Evolutionary conservation across 768 basidiomycete genomes (phyloP).

Genomic region (Hydnum rufescens): DNA sequence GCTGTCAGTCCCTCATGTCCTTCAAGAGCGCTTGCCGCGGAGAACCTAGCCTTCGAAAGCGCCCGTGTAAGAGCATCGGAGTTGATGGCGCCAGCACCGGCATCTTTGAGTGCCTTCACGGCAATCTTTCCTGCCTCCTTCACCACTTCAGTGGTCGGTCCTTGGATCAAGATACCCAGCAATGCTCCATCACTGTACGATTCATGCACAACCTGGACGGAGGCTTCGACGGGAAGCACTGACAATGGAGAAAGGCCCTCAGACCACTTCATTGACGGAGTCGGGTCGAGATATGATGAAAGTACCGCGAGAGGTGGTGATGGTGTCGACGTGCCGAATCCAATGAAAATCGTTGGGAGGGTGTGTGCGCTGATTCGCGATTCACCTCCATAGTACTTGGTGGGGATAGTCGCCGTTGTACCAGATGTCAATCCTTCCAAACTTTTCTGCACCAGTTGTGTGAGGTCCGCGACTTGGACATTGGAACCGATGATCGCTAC

Average conservation of each 20-base stretch:
- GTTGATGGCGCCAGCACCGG: slow-evolving; percentile 25
- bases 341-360: slow-evolving; percentile 61
- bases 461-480: slow-evolving; percentile 50
- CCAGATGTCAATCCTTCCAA: slow-evolving; percentile 23
- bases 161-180: slow-evolving; percentile 66
- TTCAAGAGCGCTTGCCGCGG: slow-evolving; percentile 50
- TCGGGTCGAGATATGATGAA: slow-evolving; percentile 58
- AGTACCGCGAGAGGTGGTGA: slow-evolving; percentile 61
- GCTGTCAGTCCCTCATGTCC: slow-evolving; percentile 44
- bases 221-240: slow-evolving; percentile 35
- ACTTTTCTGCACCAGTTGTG: slow-evolving; percentile 49
- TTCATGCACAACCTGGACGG: slow-evolving; percentile 54
- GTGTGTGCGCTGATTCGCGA: slow-evolving; percentile 38
- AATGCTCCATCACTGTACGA: slow-evolving; percentile 86
- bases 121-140: slow-evolving; percentile 50
- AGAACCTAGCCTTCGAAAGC: slow-evolving; percentile 74
- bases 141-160: slow-evolving; percentile 37
- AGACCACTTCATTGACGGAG: slow-evolving; percentile 74
- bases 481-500: slow-evolving; percentile 77
- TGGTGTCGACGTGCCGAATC: slow-evolving; percentile 54
- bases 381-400: slow-evolving; percentile 71
- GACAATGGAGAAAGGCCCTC: slow-evolving; percentile 48
- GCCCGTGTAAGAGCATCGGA: slow-evolving; percentile 62
- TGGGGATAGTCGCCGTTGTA: slow-evolving; percentile 18
- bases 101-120: slow-evolving; percentile 40